These are phyloP conservation scores for Crithidia expoeki DNA, from an alignment of 208 protist species.

Conservation along the genomic window DNA sequence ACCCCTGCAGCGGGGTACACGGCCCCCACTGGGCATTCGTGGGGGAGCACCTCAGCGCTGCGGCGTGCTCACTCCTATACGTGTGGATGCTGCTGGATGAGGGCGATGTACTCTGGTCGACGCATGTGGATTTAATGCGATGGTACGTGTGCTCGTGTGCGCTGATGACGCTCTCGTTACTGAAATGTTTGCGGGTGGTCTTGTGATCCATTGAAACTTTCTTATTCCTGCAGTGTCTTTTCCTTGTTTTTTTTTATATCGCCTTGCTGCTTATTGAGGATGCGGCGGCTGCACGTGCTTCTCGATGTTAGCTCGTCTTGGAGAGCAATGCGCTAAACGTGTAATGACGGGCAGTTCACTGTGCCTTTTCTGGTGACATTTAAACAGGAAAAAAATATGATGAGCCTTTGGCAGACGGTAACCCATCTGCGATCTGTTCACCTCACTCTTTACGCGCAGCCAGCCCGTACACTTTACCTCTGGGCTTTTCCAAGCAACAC, in stretches of 20 bases:
- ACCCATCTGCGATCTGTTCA: no score
- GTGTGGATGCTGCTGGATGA: slow-evolving; percentile 59
- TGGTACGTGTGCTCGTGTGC: slow-evolving; percentile 60
- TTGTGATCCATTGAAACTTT: background rate
- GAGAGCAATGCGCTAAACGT: no score
- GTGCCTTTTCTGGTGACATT: no score
- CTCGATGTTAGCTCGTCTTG: no score
- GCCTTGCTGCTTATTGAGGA: no score
- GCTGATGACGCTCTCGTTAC: slow-evolving; percentile 21
- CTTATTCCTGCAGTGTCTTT: slow-evolving; percentile 12
- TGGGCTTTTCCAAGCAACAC: no score
- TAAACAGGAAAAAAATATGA: no score
- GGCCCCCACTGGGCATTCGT: slow-evolving; percentile 12
- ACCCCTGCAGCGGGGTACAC: background rate
- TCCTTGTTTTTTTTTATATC: slow-evolving; percentile 10
- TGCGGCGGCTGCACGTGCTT: no score
- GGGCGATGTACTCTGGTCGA: slow-evolving; percentile 44
- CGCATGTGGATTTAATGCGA: slow-evolving; percentile 55
- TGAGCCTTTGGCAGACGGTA: no score
- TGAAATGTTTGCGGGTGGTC: slow-evolving; percentile 23
- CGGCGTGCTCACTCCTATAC: slow-evolving; percentile 47
- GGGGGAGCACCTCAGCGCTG: slow-evolving; percentile 41
- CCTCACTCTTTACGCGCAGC: no score
- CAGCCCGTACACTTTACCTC: no score
- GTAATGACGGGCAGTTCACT: no score